Base-by-base conservation (phyloP, 345 rosid genomes). In the Melastoma malabathricum region DNA sequence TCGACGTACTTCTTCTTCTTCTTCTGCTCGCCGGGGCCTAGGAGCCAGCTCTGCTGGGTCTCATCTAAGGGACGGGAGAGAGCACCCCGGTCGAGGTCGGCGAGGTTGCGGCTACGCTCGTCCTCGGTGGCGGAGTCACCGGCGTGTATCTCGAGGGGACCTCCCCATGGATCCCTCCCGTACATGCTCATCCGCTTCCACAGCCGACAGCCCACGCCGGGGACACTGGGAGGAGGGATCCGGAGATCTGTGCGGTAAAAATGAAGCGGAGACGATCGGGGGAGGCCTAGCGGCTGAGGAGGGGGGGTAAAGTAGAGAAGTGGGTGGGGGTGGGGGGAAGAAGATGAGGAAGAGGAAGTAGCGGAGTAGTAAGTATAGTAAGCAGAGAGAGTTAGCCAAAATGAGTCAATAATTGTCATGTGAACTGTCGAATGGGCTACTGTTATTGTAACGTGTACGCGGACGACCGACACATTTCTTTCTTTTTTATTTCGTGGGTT, bases 161-260 rank as follows among this genome's bases (percentile, higher is more conserved):
- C 98, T 0, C 98, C 93, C 98, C 98, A 92, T 4, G 95, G 96
- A 74, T 92, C 98, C 55, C 98, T 52, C 2, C 96, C 98, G 71
- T 84, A 92, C 98, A 92, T 92, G 34, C 71, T 80, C 60, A 55
- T 12, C 13, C 12, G 1, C 22, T 0, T 2, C 46, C 31, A 0
- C 6, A 29, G 8, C 15, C 38, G 1, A 15, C 41, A 34, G 41
- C 12, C 41, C 41, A 34, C 41, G 41, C 12, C 12, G 2, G 41
- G 41, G 12, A 0, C 10, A 34, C 10, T 34, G 41, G 41, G 12
- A 34, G 41, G 12, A 34, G 41, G 41, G 10, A 34, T 5, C 12
- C 12, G 1, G 25, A 8, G 41, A 34, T 34, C 10, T 34, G 41
- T 6, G 41, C 12, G 12, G 2, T 12, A 10, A 5, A 34, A 34